Base-by-base conservation (phyloP, 2,329 filamentous ascomycete genomes). In the Hysterium pulicare region DNA sequence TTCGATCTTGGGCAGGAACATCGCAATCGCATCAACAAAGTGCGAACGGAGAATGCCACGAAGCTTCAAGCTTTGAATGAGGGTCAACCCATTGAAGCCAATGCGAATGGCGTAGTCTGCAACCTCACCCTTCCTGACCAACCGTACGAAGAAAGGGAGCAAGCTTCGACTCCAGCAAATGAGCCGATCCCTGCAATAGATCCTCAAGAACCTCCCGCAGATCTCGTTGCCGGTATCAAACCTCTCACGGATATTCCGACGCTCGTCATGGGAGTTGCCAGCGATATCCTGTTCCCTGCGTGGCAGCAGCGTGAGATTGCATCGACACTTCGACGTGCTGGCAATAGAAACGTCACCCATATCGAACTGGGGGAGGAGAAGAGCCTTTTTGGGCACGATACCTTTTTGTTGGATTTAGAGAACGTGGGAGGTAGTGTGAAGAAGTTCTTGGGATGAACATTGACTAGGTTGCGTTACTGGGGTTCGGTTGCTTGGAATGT, bases 281-380 rank as follows among this genome's bases (percentile, higher is more conserved):
- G 89, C 56, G 93, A 98, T 62, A 97, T 96, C 38, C 72, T 98
- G 26, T 98, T 98, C 70, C 93, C 93, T 0, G 90, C 93, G 0
- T 98, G 93, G 91, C 93, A 98, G 71, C 93, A 98, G 72, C 81
- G 87, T 40, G 93, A 98, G 68, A 84, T 98, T 48, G 91, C 90
- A 3, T 84, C 91, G 59, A 86, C 91, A 2, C 72, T 98, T 50
- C 80, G 82, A 46, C 77, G 79, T 24, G 79, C 79, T 0, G 93
- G 93, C 1, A 97, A 95, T 59, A 76, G 80, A 47, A 81, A 79
- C 23, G 90, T 98, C 1, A 84, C 83, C 33, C 90, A 98, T 67
- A 79, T 93, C 11, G 93, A 98, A 71, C 72, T 98, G 38, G 93
- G 90, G 24, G 89, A 97, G 71, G 90, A 97, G 70, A 81, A 93